Conservation (phyloP, 75 land plant genomes). For the Cryptomeria japonica region DNA sequence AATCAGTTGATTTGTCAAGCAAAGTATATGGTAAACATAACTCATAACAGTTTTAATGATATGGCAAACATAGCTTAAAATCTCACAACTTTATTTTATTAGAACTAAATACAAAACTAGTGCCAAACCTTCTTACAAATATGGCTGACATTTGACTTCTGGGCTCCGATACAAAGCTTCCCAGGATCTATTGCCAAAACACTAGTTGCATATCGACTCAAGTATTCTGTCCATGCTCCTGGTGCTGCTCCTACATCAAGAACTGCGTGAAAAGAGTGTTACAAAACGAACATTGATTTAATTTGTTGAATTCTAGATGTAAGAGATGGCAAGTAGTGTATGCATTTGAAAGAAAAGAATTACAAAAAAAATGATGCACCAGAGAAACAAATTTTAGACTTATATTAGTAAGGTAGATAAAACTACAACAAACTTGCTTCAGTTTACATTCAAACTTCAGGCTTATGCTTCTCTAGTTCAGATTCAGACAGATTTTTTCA, state of each 20-base stretch:
- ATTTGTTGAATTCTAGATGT: neutral
- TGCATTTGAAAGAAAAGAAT: neutral
- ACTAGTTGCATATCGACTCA: slow-evolving; percentile 10
- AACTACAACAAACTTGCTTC: neutral
- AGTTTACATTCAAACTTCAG: neutral
- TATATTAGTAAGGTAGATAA: neutral
- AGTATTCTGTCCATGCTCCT: slow-evolving; percentile 27
- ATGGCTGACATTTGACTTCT: slow-evolving; percentile 16
- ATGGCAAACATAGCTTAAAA: neutral
- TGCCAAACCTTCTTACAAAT: slow-evolving; percentile 22
- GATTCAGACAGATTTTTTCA: neutral
- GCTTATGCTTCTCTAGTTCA: neutral
- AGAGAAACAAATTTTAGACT: neutral
- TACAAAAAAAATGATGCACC: neutral
- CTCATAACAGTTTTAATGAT: neutral
- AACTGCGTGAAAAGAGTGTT: slow-evolving; percentile 7
- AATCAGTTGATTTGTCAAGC: neutral
- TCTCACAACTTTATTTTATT: neutral
- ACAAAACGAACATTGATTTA: neutral
- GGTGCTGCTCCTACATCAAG: slow-evolving; percentile 31
- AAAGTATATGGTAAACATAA: neutral
- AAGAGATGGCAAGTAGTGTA: neutral
- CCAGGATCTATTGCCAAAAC: slow-evolving; percentile 28
- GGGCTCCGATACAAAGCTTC: slow-evolving; percentile 10
- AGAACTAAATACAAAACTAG: neutral